A percentile compares a stretch with the other conserved stretches of the same genome.
Evolutionary conservation across 176 grass and related monocot genomes (phyloP).

Genomic region (Zea luxurians): DNA sequence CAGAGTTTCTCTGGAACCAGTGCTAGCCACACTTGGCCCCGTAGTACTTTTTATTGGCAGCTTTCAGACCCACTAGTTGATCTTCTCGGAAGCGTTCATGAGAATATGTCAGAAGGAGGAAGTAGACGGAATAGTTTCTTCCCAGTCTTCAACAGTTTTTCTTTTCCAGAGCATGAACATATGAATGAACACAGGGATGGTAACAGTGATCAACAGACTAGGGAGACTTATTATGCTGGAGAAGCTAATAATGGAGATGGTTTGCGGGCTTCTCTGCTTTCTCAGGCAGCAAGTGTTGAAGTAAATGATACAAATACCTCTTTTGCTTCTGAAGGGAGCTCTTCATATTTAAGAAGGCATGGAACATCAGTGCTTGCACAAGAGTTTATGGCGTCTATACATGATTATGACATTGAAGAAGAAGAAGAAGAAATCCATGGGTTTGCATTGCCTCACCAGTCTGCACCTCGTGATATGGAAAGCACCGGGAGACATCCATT

Average conservation of each 20-base stretch:
- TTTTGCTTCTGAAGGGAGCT: slow-evolving; percentile 47
- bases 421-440: slow-evolving; percentile 53
- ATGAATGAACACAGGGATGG: slow-evolving; percentile 57
- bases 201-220: slow-evolving; percentile 52
- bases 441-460: slow-evolving; percentile 50
- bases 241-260: slow-evolving; percentile 48
- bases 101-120: slow-evolving; percentile 63
- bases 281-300: slow-evolving; percentile 58
- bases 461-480: slow-evolving; percentile 57
- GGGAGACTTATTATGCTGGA: slow-evolving; percentile 27
- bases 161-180: slow-evolving; percentile 54
- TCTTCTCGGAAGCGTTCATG: slow-evolving; percentile 84
- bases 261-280: slow-evolving; percentile 64
- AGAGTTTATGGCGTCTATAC: slow-evolving; percentile 50
- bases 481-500: slow-evolving; percentile 43
- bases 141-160: slow-evolving; percentile 74
- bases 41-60: slow-evolving; percentile 56
- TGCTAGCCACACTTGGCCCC: slow-evolving; percentile 52
- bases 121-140: slow-evolving; percentile 64
- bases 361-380: slow-evolving; percentile 40
- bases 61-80: slow-evolving; percentile 81
- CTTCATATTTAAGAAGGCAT: slow-evolving; percentile 55
- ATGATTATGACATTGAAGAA: slow-evolving; percentile 59
- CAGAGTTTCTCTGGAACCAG: slow-evolving; percentile 55
- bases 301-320: slow-evolving; percentile 53